Evolutionary conservation across 129 eudicot genomes (phyloP).

Genomic region (Helianthus tuberosus): DNA sequence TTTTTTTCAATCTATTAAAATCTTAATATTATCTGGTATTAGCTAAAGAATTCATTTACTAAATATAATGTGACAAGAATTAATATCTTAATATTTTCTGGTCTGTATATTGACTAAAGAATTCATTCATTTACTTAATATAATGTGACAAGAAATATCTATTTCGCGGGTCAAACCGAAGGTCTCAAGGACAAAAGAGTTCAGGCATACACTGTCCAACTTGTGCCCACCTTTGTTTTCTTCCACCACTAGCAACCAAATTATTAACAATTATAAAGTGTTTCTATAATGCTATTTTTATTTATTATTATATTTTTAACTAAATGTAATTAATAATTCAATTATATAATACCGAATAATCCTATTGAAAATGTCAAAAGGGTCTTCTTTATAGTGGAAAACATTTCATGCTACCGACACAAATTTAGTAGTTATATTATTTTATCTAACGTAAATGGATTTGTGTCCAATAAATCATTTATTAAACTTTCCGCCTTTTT

Average conservation of each 20-base stretch:
- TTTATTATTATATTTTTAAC: neutral
- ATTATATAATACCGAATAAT: neutral
- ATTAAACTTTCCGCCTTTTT: no score
- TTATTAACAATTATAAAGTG: constrained; percentile 2
- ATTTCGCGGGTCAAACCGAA: constrained; percentile 24
- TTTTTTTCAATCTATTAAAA: neutral
- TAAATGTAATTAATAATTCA: neutral
- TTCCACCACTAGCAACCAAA: constrained; percentile 21
- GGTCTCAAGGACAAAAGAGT: constrained; percentile 25
- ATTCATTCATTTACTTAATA: neutral
- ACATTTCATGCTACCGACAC: neutral
- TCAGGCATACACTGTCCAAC: constrained; percentile 33
- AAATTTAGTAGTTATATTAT: neutral
- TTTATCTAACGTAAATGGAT: no score
- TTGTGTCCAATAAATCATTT: no score
- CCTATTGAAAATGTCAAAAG: neutral
- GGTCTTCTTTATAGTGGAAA: neutral
- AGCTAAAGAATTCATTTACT: neutral
- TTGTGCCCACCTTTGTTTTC: constrained; percentile 27
- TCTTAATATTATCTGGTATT: neutral
- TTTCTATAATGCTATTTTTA: neutral
- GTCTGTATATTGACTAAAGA: neutral
- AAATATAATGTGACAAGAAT: constrained; percentile 2
- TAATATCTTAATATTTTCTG: neutral
- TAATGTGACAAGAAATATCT: constrained; percentile 19